Evolutionary conservation across 805 yeast genomes (phyloP), one percentile per base, ranked within the genome.

Genomic region (Saccharomycopsis sp.): DNA sequence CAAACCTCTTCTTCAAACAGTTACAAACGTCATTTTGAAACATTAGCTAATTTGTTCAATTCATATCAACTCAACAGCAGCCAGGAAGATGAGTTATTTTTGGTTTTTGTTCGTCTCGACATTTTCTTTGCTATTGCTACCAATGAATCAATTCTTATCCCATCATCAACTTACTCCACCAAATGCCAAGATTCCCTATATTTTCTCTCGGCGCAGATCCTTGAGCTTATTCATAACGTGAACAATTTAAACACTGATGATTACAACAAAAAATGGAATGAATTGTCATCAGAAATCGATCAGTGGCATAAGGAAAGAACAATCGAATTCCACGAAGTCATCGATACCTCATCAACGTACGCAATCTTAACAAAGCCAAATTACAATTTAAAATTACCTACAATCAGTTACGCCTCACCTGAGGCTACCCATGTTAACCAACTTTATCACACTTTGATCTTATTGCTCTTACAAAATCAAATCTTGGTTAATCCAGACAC

Each of bases 51-150:
- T 14, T 43, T 43, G 33, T 14, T 43, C 20, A 49, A 49, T 26
- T 36, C 43, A 3, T 40, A 23, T 17, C n/a, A 43, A 3, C 34
- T 49, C 21, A 22, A 31, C 29, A 20, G 4, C 9, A 41, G 19
- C 7, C 22, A 16, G 9, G 20, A 32, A 17, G 8, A 28, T 27
- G 41, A 43, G 26, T 28, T 47, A 14, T 49, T 49, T 21, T 46
- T 45, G 52, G 14, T 38, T 6, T 36, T 49, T 24, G 43, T 34
- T 4, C 8, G 38, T n/a, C n/a, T 49, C 20, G 52, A 49, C 27
- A 4, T 49, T 7, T 39, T 35, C 39, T 46, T 42, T 32, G 41
- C 50, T 4, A 17, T 46, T 4, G 19, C 26, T 23, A 37, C 27
- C 13, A 41, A 41, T 20, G 45, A 45, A 2, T 29, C 47, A 14